Percentiles rank a stretch among this genome's conserved stretches.
Conservation (phyloP, 495 filamentous ascomycete genomes). For the Penicillium silybi region DNA sequence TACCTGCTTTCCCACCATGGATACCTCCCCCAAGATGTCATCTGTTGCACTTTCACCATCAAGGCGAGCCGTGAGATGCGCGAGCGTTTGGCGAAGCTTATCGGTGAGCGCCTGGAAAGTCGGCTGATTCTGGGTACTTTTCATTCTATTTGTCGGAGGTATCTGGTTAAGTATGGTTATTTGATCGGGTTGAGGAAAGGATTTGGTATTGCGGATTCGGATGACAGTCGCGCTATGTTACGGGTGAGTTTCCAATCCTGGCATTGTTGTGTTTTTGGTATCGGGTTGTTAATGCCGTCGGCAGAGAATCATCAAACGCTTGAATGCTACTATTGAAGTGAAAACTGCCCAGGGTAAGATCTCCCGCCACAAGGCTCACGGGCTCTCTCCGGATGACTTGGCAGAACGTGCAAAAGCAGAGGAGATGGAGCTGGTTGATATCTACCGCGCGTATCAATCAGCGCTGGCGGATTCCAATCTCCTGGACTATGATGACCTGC, state of each 20-base stretch:
- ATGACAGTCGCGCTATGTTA: slow-evolving; percentile 73
- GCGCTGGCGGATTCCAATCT: slow-evolving; percentile 73
- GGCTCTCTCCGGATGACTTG: slow-evolving; percentile 45
- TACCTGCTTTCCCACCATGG: slow-evolving; percentile 81
- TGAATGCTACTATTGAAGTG: slow-evolving; percentile 64
- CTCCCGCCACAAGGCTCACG: slow-evolving; percentile 80
- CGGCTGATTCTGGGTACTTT: slow-evolving; percentile 90
- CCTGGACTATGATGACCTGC: slow-evolving; percentile 92
- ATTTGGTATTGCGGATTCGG: slow-evolving; percentile 91
- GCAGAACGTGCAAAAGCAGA: slow-evolving; percentile 43
- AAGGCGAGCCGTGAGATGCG: slow-evolving; percentile 98
- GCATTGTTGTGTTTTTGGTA: slow-evolving; percentile 1
- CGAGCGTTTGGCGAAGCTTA: slow-evolving; percentile 70
- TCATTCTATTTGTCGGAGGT: slow-evolving; percentile 86
- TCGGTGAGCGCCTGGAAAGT: slow-evolving; percentile 73
- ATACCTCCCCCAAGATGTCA: slow-evolving; percentile 83
- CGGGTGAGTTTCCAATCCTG: slow-evolving; percentile 25
- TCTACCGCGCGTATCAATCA: slow-evolving; percentile 76
- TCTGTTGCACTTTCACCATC: slow-evolving; percentile 97
- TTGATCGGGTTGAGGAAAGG: slow-evolving; percentile 75
- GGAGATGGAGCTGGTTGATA: slow-evolving; percentile 66
- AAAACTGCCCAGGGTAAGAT: slow-evolving; percentile 68
- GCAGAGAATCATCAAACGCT: slow-evolving; percentile 75
- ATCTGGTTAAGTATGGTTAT: slow-evolving; percentile 80
- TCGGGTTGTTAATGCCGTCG: slow-evolving; percentile 5